Evolutionary conservation across 140 eudicot genomes (phyloP).

Genomic region (Bidens hawaiensis): DNA sequence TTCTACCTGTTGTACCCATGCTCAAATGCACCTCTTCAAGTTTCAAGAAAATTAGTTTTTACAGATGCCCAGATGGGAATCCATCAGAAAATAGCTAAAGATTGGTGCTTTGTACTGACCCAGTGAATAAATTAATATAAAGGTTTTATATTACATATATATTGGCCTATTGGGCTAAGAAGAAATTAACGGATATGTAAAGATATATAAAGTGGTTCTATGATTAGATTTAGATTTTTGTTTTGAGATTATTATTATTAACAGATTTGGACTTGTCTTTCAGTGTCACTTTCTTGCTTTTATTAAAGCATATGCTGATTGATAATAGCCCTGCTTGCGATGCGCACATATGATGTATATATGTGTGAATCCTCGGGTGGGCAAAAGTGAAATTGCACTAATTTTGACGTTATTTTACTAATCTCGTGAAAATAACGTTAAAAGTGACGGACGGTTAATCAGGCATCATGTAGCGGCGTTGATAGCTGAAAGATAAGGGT

Average conservation of each 20-base stretch:
- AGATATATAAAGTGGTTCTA: conserved; percentile 28
- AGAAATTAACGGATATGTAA: conserved; percentile 14
- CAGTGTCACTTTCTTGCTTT: conserved; percentile 16
- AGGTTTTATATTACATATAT: background rate
- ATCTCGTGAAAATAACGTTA: too few species aligned
- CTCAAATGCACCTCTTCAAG: conserved; percentile 2
- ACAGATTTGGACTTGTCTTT: too few species aligned
- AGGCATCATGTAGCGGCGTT: too few species aligned
- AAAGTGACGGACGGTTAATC: too few species aligned
- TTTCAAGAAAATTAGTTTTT: conserved; percentile 13
- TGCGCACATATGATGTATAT: too few species aligned
- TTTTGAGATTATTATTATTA: conserved; percentile 20
- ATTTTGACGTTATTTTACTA: too few species aligned
- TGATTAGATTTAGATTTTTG: conserved; percentile 25
- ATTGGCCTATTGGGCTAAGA: background rate
- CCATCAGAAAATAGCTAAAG: conserved; percentile 24
- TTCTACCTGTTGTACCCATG: conserved; percentile 39
- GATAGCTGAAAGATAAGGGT: too few species aligned
- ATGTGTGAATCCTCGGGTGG: too few species aligned
- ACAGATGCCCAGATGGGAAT: conserved; percentile 35
- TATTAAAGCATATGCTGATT: too few species aligned
- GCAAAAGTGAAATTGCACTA: too few species aligned
- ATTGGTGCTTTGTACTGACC: conserved; percentile 28
- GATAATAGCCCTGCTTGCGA: too few species aligned
- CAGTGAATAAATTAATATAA: conserved; percentile 27